Base-by-base conservation (phyloP, 179 eudicot species). In the Actinidia polygama region DNA sequence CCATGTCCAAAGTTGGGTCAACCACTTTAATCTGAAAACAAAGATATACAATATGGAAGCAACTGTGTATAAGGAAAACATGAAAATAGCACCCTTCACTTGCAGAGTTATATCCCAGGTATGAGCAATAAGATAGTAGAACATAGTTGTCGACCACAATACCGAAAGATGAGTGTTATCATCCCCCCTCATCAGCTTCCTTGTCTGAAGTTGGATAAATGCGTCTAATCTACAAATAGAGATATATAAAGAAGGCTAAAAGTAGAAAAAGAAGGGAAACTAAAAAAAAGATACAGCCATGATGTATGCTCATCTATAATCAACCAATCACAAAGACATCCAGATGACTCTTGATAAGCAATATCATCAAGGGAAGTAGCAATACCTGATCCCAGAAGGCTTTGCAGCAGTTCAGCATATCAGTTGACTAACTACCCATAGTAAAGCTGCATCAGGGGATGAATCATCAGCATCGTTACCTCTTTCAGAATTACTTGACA, bases 171-270 rank as follows among this genome's bases (percentile, higher is more conserved):
- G 98, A 36, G 88, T 90, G 82, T 96, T 95, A 83, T 96, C 98
- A 87, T 96, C 99, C 73, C 98, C 98, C 98, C 98, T 83, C 91
- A 91, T 96, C 98, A 83, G 98, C 98, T 88, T 95, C 96, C 92
- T 95, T 96, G 86, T 96, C 97, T 85, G 94, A 88, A 54, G 98
- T 92, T 55, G 99, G 99, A 89, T 96, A 97, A 82, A 95, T 98
- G 87, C 80, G 88, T 91, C 93, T 91, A 75, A 96, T 94, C 98
- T 96, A 93, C 84, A 88, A 75, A 72, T 2, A 23, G 30, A 50
- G 44, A 74, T 77, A 62, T 30, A 78, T 66, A 12, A 40, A 23
- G 2, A 30, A 30, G 73, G 77, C 36, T 69, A 79, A 24, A 19
- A 10, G 30, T 66, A 57, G 57, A 36, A 10, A 7, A 69, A 50